Base-by-base conservation (phyloP, 1,284 basidiomycete genomes). In the Cutaneotrichosporon cutaneum region DNA sequence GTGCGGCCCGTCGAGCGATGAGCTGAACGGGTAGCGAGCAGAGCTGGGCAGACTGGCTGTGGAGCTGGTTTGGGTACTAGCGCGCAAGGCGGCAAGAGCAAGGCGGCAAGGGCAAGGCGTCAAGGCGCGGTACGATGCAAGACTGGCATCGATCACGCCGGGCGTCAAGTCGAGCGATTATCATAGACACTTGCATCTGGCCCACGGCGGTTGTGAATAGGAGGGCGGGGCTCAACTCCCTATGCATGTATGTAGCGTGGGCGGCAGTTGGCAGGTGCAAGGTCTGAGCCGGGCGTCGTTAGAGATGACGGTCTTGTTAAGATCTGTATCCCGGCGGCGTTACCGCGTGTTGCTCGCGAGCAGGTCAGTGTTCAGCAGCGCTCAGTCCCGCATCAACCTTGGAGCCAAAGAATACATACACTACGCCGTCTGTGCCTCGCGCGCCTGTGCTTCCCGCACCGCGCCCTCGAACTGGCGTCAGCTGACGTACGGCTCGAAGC, bases 381-480 rank as follows among this genome's bases (percentile, higher is more conserved):
- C 33, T 33, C 33, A 33, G 13, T 33, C 1, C 33, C 33, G 9
- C 9, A 33, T 9, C 33, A 33, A 33, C 9, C 33, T 39, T n/a
- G 14, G 36, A n/a, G 18, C 18, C 39, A 51, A 32, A 32, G 18
- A n/a, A 51, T 51, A 51, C 27, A 51, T 51, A 51, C 48, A 51
- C 48, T 51, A 51, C 3, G 16, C 27, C 2, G 48, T 9, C 48
- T 51, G 26, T 1, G 26, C 48, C 48, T 58, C 56, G 26, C 56
- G 30, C 18, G 26, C 54, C 21, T 27, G 35, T 18, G 42, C 54
- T n/a, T 56, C 30, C 1, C 56, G 44, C 22, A 54, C 22, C 30
- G 58, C 58, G 13, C 52, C 58, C 24, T 59, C 52, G 42, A 54
- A 59, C 56, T 58, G 47, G 7, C 14, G 33, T 58, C 45, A 58